Evolutionary conservation across 306 rosid species (phyloP).

Genomic region (Sindora glabra): DNA sequence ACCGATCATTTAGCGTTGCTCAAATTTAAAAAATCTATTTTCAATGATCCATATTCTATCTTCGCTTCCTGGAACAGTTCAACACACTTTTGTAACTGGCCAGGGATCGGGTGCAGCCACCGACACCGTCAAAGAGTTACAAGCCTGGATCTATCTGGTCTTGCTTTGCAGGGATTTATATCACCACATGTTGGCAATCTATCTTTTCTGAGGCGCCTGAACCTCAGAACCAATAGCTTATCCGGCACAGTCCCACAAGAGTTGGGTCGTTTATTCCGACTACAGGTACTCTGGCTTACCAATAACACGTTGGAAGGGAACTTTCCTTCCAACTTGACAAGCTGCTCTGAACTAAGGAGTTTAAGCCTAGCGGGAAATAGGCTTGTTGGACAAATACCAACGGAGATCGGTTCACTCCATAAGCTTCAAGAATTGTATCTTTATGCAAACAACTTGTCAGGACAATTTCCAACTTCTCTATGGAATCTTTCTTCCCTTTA

Average conservation of each 20-base stretch:
- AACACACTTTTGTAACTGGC: not conserved
- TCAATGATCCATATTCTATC: not conserved
- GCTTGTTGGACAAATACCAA: not conserved
- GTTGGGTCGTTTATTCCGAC: not conserved
- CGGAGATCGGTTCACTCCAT: not conserved
- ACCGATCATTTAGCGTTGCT: constrained; percentile 2
- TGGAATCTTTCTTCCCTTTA: not conserved
- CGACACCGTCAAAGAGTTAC: not conserved
- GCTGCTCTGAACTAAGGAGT: not conserved
- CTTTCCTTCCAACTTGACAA: not conserved
- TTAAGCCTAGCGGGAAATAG: not conserved
- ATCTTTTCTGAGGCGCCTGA: not conserved
- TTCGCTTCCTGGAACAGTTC: constrained; percentile 18
- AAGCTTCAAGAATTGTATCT: fast-evolving
- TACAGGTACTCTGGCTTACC: not conserved
- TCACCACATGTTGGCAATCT: not conserved
- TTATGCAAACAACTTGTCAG: not conserved
- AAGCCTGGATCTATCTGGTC: not conserved
- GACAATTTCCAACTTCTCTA: not conserved
- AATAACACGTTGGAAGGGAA: not conserved
- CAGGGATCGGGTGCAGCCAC: not conserved
- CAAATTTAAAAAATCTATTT: not conserved
- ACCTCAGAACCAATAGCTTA: not conserved
- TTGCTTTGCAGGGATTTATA: not conserved
- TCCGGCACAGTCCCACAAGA: not conserved